Evolutionary conservation across 2,329 filamentous ascomycete genomes (phyloP), one percentile per base, ranked within the genome.

Genomic region (Ilyonectria sp.): DNA sequence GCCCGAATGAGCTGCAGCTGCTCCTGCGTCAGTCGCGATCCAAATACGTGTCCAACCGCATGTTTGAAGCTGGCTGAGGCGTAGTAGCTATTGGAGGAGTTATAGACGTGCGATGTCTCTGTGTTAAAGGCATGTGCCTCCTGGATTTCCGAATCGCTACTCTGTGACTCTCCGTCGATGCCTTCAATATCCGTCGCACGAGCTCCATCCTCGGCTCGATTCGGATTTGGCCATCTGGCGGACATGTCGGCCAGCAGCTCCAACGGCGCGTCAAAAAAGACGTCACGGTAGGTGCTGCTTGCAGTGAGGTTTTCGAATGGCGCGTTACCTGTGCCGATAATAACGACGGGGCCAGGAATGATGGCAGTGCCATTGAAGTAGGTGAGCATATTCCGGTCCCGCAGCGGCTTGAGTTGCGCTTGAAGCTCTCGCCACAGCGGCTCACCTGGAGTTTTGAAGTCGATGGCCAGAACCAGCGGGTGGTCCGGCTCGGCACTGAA

Each of bases 301-400:
- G 46, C 46, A 19, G 46, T 26, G 21, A 49, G 8, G 8, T 49
- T 26, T 21, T 49, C n/a, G 21, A 49, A 49, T 29, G 46, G 46
- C 29, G 46, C 46, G 13, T 49, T 49, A 21, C 46, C 46, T 49
- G 46, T 13, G 21, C 17, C 46, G 11, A 49, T 9, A 49, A 49
- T 15, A 49, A 49, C 21, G 15, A 49, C 21, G 46, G 46, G 46
- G 10, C 46, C 46, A 49, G 46, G 46, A 13, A 49, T 26, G n/a
- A 49, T 49, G n/a, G 46, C 46, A 13, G 46, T 49, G 29, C 46
- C 46, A 49, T 49, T 49, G 46, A 49, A 49, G 46, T 49, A 49
- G 46, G 46, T 49, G 46, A 49, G 46, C 46, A 49, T 49, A 29
- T 49, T 49, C 46, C 46, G 46, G n/a, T 49, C 46, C 46, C 46